A percentile compares a stretch with the other conserved stretches of the same genome.
These are phyloP conservation scores for Candolleomyces aberdarensis DNA, from an alignment of 768 basidiomycete genomes.

Conservation along the genomic window DNA sequence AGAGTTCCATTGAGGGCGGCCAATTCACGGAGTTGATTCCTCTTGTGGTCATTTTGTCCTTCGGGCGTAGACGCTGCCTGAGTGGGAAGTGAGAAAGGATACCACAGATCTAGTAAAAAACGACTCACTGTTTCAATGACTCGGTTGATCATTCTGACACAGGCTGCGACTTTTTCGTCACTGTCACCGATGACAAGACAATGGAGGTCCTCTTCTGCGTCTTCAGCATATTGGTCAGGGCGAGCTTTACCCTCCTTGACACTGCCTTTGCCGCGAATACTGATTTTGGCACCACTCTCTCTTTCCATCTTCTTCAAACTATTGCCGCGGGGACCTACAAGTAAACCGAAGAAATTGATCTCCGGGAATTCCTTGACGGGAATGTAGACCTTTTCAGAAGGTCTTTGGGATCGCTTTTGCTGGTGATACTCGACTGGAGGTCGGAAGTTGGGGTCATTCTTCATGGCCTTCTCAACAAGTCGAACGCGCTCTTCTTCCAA, in stretches of 20 bases:
- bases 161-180: constrained; percentile 86
- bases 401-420: constrained; percentile 89
- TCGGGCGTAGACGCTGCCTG: constrained; percentile 99
- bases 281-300: constrained; percentile 97
- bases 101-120: not conserved
- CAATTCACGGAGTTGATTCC: constrained; percentile 96
- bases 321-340: constrained; percentile 98
- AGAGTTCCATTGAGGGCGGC: constrained; percentile 98
- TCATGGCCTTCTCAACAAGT: constrained; percentile 94
- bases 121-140: constrained; percentile 93
- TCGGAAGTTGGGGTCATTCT: constrained; percentile 96
- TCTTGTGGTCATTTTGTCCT: constrained; percentile 99
- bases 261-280: constrained; percentile 96
- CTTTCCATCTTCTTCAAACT: constrained; percentile 99
- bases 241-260: constrained; percentile 98
- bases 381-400: constrained; percentile 98
- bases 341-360: constrained; percentile 98
- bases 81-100: constrained; percentile 3
- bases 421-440: constrained; percentile 96
- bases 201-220: constrained; percentile 98
- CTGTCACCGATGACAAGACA: constrained; percentile 93
- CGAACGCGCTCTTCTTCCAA: constrained; percentile 88
- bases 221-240: constrained; percentile 91
- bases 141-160: constrained; percentile 93
- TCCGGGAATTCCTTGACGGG: constrained; percentile 99